A percentile compares a stretch with the other conserved stretches of the same genome.
These are phyloP conservation scores for Penicillium egyptiacum DNA, from an alignment of 495 filamentous ascomycete species.

Conservation along the genomic window DNA sequence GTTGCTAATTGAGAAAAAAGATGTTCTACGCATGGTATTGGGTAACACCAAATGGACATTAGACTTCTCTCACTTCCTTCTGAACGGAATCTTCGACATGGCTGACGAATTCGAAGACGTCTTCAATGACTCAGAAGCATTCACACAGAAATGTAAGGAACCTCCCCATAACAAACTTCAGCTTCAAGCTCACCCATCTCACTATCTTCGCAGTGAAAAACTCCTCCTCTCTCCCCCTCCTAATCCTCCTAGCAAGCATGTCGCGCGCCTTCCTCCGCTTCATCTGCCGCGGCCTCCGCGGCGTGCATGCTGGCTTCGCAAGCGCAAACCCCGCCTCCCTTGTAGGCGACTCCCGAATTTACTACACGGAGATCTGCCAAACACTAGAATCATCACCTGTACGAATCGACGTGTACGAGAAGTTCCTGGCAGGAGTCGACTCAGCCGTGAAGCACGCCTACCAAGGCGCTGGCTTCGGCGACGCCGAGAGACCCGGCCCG, in stretches of 20 bases:
- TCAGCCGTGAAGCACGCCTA: constrained; percentile 49
- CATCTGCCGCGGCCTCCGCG: constrained; percentile 62
- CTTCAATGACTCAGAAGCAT: constrained; percentile 41
- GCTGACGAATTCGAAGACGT: constrained; percentile 52
- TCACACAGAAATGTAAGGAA: constrained; percentile 45
- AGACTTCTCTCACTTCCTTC: constrained; percentile 66
- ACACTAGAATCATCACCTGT: constrained; percentile 44
- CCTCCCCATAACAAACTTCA: constrained; percentile 12
- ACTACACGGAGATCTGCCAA: constrained; percentile 45
- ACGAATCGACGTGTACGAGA: constrained; percentile 49
- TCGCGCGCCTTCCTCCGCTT: constrained; percentile 69
- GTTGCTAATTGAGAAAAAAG: constrained; percentile 23
- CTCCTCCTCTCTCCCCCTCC: constrained; percentile 58
- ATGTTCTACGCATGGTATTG: constrained; percentile 43
- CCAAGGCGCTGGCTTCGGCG: constrained; percentile 45
- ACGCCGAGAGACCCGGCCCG: constrained; percentile 45
- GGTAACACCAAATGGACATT: constrained; percentile 62
- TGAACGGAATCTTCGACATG: constrained; percentile 65
- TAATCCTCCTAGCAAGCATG: constrained; percentile 70
- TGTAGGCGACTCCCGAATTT: constrained; percentile 37
- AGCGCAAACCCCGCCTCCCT: constrained; percentile 30
- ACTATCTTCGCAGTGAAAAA: constrained; percentile 37
- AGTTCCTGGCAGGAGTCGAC: constrained; percentile 49
- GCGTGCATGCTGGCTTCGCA: constrained; percentile 39
- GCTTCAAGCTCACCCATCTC: constrained; percentile 13